Conservation (phyloP, 305 asterid species). For the Withania somnifera region DNA sequence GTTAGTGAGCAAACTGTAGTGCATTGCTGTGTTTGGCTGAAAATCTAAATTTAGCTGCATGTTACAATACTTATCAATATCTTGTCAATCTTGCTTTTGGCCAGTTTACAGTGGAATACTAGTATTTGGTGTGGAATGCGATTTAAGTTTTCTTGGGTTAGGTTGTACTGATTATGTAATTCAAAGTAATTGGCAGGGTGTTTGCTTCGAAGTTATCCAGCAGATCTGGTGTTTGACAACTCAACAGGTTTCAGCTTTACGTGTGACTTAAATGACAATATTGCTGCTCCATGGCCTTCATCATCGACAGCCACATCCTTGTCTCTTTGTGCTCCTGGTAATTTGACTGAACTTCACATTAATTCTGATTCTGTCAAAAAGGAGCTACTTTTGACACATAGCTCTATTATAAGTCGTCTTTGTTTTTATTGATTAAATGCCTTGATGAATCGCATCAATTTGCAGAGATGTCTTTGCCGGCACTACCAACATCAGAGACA, state of each 20-base stretch:
- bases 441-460: conserved; percentile 3
- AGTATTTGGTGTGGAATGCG: neutral
- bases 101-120: neutral
- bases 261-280: conserved; percentile 82
- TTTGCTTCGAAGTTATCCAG: conserved; percentile 73
- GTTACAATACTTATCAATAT: neutral
- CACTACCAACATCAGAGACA: conserved; percentile 65
- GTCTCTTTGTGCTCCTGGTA: conserved; percentile 98
- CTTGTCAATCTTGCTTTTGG: neutral
- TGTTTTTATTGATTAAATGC: neutral
- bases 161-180: neutral
- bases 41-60: neutral
- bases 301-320: conserved; percentile 64
- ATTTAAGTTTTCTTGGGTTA: neutral
- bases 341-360: neutral
- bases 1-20: neutral
- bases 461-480: conserved; percentile 98
- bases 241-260: conserved; percentile 77
- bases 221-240: conserved; percentile 79
- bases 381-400: neutral
- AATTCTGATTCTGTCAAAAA: neutral
- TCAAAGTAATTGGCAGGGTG: conserved; percentile 44
- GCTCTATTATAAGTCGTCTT: neutral
- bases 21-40: neutral
- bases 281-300: conserved; percentile 96